Evolutionary conservation across 768 basidiomycete species (phyloP), one percentile per base, ranked within the genome.

Genomic region (Boletus rubropictus): DNA sequence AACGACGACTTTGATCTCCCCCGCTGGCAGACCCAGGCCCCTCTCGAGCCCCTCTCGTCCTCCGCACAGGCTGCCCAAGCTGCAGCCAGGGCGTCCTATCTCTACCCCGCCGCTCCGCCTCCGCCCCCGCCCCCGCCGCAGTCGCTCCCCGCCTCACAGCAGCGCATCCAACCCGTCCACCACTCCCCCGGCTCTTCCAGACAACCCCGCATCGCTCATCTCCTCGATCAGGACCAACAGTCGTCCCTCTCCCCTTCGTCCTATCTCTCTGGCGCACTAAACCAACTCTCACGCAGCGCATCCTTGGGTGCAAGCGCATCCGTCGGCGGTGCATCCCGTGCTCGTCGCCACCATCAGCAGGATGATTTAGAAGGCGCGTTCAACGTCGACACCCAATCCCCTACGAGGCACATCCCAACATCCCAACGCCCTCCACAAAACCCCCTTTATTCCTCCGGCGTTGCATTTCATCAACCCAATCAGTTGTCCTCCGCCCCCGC

Each of bases 1-100:
- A 85, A 86, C 81, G 85, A 88, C 73, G 80, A 79, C 71, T 89
- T 86, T 70, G 86, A 87, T 65, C 76, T 78, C 48, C 76, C 78
- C 52, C 76, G 76, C 60, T 78, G 75, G 76, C 74, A 73, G 54
- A 72, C 75, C 12, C 74, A 73, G 61, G 60, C 69, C 28, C 63
- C 66, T 35, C 62, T 69, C 59, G 74, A 76, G 64, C 59, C 70
- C 43, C 67, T 75, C 50, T 72, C 74, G 6, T 84, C 82, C 69
- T 73, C 81, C 20, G 77, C 80, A 0, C 81, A 83, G 68, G 71
- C 81, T 10, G 79, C 81, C 31, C 72, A 76, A 47, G 63, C 71
- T 2, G 68, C 70, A 1, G 66, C 70, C 2, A 66, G 69, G 38
- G 67, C 80, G 63, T 71, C 78, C 67, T 85, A 81, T 62, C 65